Base-by-base conservation (phyloP, 108 stramenopile genomes). In the Pseudonitzschia pungens region DNA sequence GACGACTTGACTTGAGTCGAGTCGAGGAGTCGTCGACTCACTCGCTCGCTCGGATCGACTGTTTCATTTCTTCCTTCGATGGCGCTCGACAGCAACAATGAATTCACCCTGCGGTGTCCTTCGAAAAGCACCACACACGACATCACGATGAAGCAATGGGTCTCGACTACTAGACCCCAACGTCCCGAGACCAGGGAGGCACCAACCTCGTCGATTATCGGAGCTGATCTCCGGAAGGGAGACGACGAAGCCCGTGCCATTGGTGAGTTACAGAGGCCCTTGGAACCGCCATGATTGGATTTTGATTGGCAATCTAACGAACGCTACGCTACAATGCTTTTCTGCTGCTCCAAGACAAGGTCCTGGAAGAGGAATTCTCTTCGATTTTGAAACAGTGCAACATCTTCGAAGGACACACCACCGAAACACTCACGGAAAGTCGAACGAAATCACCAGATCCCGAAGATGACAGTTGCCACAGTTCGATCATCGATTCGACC, bases 311-410 rank as follows among this genome's bases (percentile, higher is more conserved):
- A 55, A 55, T 22, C 24, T 55, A 2, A 55, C 9, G 10, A n/a
- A n/a, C n/a, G n/a, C n/a, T n/a, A n/a, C 4, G 26, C 22, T 1
- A 55, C 26, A 24, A 24, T 36, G 36, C 2, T 36, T n/a, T 55
- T 55, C 26, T 24, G 22, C 14, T 48, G 1, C 14, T 18, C 26
- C 12, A 10, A 55, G 54, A 24, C 10, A 55, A 55, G 10, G 2
- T 10, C 24, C 10, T 55, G 10, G 54, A 24, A 24, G n/a, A 11
- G 3, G 54, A 55, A 55, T 24, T 55, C 54, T 55, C 10, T 10
- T 55, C 54, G 2, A 20, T 55, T 55, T 55, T 55, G 26, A 22
- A 55, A 55, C 54, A 24, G 10, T 55, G 54, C 54, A 55, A 55
- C 20, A 55, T 55, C 9, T 11, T 26, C 26, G 24, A 55, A 14